These are phyloP conservation scores for Sanghuangporus weigelae DNA, from an alignment of 1,284 basidiomycete genomes.

Conservation along the genomic window DNA sequence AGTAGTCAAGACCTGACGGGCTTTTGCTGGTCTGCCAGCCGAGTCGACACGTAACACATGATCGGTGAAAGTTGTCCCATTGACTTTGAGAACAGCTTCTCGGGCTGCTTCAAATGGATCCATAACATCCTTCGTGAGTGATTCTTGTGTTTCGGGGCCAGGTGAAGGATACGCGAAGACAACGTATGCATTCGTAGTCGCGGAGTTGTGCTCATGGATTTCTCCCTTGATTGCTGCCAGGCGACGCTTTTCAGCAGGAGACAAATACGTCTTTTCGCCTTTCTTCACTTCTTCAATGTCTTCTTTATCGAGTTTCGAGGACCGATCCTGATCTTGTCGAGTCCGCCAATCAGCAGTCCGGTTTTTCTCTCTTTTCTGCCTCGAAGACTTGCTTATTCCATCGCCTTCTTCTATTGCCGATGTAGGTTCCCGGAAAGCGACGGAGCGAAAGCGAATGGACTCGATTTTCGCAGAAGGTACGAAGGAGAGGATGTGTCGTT, in stretches of 20 bases:
- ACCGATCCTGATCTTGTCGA: slow-evolving; percentile 25
- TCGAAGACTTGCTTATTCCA: slow-evolving; percentile 26
- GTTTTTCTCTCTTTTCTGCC: slow-evolving; percentile 48
- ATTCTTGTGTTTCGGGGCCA: slow-evolving; percentile 30
- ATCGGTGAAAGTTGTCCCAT: slow-evolving; percentile 73
- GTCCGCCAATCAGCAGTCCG: slow-evolving; percentile 68
- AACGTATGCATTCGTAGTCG: slow-evolving; percentile 78
- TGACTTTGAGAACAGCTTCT: slow-evolving; percentile 54
- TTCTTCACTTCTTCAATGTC: slow-evolving; percentile 33
- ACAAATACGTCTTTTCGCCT: slow-evolving; percentile 66
- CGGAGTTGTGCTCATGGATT: slow-evolving; percentile 61
- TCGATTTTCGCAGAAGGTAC: slow-evolving; percentile 77
- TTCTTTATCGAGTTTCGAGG: slow-evolving; percentile 36
- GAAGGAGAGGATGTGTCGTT: slow-evolving; percentile 64
- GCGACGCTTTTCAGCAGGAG: slow-evolving; percentile 85
- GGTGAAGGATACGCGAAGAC: slow-evolving; percentile 75
- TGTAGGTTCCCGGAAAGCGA: slow-evolving; percentile 81
- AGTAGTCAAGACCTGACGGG: slow-evolving; percentile 19
- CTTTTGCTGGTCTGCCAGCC: slow-evolving; percentile 40
- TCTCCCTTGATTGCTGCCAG: slow-evolving; percentile 93
- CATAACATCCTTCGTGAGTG: slow-evolving; percentile 53
- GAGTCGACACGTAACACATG: slow-evolving; percentile 73
- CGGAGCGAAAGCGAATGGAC: slow-evolving; percentile 85
- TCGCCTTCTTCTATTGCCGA: slow-evolving; percentile 50
- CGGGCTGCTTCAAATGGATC: slow-evolving; percentile 73